Conservation (phyloP, 306 rosid species). For the Cicer arietinum region DNA sequence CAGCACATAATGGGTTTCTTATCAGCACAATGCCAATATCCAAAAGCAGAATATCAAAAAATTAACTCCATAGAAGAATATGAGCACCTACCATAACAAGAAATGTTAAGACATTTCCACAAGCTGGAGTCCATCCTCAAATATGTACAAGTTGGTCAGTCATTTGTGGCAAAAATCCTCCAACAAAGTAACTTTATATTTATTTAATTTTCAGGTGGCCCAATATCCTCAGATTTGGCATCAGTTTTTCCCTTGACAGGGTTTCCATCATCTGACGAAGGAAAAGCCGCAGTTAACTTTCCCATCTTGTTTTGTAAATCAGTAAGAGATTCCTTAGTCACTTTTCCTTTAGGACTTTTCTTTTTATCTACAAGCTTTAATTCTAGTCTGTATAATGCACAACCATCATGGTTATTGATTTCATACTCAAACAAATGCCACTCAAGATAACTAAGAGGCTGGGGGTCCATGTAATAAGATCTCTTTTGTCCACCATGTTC, state of each 20-base stretch:
- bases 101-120: constrained; percentile 39
- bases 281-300: constrained; percentile 76
- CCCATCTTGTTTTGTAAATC: constrained; percentile 97
- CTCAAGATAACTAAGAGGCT: constrained; percentile 74
- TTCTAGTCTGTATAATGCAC: constrained; percentile 87
- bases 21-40: too few species aligned
- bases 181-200: background rate
- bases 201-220: constrained; percentile 49
- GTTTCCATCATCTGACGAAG: constrained; percentile 53
- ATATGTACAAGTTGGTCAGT: constrained; percentile 45
- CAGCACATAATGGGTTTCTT: too few species aligned
- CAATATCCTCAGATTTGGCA: constrained; percentile 52
- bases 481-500: constrained; percentile 90
- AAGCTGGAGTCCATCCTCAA: constrained; percentile 13
- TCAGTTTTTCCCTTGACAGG: constrained; percentile 57
- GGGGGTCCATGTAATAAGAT: constrained; percentile 98
- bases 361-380: constrained; percentile 83
- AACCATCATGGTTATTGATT: constrained; percentile 71
- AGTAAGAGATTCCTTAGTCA: constrained; percentile 74
- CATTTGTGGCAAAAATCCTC: constrained; percentile 30
- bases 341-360: constrained; percentile 77
- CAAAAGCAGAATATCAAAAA: too few species aligned
- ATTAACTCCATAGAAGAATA: background rate
- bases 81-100: constrained; percentile 38
- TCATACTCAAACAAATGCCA: constrained; percentile 97